Percentiles rank a stretch among this genome's conserved stretches.
Evolutionary conservation across 345 rosid genomes (phyloP).

Genomic region (Turnera subulata): DNA sequence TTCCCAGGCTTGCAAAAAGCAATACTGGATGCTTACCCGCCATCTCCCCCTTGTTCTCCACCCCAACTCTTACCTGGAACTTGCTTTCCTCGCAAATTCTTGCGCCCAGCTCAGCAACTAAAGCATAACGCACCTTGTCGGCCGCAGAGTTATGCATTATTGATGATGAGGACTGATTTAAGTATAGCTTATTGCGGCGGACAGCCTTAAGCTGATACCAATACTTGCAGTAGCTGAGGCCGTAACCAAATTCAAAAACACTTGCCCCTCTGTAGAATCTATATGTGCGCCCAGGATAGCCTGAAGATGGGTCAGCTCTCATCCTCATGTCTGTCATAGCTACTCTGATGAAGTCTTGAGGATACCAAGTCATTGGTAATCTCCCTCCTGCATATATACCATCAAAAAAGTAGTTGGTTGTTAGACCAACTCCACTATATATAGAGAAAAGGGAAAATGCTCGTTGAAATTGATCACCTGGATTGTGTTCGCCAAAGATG

Average conservation of each 20-base stretch:
- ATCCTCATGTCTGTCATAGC: conserved; percentile 83
- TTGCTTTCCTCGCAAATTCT: conserved; percentile 40
- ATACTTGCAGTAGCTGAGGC: conserved; percentile 70
- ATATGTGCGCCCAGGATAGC: conserved; percentile 80
- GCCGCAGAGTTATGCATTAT: conserved; percentile 8
- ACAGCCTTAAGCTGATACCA: conserved; percentile 39
- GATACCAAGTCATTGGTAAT: conserved; percentile 86
- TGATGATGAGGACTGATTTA: conserved; percentile 39
- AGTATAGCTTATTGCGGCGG: conserved; percentile 27
- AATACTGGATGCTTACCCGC: conserved; percentile 65
- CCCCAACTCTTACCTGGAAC: conserved; percentile 36
- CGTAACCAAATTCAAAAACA: conserved; percentile 64
- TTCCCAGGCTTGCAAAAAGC: conserved; percentile 49
- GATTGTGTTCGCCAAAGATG: conserved; percentile 86
- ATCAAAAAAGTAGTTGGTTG: too few species aligned
- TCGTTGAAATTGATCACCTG: conserved; percentile 43
- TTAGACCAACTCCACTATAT: too few species aligned
- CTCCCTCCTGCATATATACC: conserved; percentile 60
- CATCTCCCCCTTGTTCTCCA: conserved; percentile 59
- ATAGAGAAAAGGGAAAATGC: too few species aligned
- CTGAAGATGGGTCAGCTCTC: conserved; percentile 49
- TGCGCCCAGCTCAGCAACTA: conserved; percentile 48
- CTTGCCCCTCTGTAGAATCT: conserved; percentile 56
- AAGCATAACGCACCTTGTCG: conserved; percentile 23
- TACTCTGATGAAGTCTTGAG: conserved; percentile 49